These are phyloP conservation scores for Gynochthodes officinalis DNA, from an alignment of 257 asterid genomes.

Conservation along the genomic window DNA sequence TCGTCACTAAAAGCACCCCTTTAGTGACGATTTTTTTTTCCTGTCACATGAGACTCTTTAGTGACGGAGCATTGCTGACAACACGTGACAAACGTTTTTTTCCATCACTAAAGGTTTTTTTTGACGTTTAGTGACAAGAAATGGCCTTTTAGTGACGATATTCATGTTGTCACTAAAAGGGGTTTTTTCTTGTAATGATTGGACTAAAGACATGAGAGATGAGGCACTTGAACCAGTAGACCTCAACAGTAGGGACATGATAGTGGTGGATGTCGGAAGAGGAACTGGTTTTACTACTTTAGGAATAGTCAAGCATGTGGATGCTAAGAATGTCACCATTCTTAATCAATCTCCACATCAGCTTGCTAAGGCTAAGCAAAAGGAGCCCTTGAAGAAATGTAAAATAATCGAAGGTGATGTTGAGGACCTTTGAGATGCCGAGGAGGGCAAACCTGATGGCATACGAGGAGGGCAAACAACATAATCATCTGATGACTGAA, in stretches of 20 bases:
- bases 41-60: no score
- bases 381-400: constrained; percentile 87
- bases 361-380: constrained; percentile 87
- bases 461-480: no score
- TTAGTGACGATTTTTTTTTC: no score
- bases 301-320: constrained; percentile 83
- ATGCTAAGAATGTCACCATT: constrained; percentile 94
- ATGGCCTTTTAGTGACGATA: no score
- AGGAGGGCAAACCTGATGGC: no score
- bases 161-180: no score
- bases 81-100: no score
- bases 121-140: no score
- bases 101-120: no score
- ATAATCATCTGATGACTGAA: constrained; percentile 12
- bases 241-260: constrained; percentile 43
- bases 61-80: no score
- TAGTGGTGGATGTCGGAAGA: constrained; percentile 93
- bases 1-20: no score
- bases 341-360: constrained; percentile 98
- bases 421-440: constrained; percentile 90
- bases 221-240: constrained; percentile 97
- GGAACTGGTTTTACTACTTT: constrained; percentile 93
- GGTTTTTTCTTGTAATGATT: no score
- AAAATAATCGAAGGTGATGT: constrained; percentile 90
- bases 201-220: constrained; percentile 98